These are phyloP conservation scores for Tephrocybe sp. DNA, from an alignment of 768 basidiomycete species.

Conservation along the genomic window DNA sequence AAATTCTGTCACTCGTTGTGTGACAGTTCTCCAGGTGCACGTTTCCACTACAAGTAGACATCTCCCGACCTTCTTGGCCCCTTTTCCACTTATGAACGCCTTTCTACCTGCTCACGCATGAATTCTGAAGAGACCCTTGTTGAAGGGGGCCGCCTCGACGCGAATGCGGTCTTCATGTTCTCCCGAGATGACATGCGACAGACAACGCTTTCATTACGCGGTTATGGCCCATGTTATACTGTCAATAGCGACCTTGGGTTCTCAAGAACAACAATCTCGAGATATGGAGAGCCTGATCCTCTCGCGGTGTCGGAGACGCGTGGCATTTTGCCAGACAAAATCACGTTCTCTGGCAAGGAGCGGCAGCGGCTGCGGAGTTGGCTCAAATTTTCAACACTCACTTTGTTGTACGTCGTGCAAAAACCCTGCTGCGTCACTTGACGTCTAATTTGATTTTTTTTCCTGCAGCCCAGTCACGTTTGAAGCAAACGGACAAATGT, in stretches of 20 bases:
- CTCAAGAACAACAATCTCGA: slow-evolving; percentile 14
- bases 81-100: slow-evolving; percentile 2
- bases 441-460: background rate
- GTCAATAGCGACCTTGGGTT: slow-evolving; percentile 15
- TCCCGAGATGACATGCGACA: slow-evolving; percentile 17
- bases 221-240: slow-evolving; percentile 15
- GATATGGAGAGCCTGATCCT: slow-evolving; percentile 15
- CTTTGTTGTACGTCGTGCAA: slow-evolving; percentile 18
- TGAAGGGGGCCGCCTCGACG: slow-evolving; percentile 13
- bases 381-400: slow-evolving; percentile 19
- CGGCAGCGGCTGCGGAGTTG: slow-evolving; percentile 19
- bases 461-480: slow-evolving; percentile 21
- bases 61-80: background rate
- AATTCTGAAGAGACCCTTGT: slow-evolving; percentile 18
- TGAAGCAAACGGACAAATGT: slow-evolving; percentile 16
- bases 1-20: background rate
- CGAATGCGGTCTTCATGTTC: slow-evolving; percentile 15
- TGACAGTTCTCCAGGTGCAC: background rate
- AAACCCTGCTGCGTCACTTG: background rate
- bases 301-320: slow-evolving; percentile 17
- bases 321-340: slow-evolving; percentile 21
- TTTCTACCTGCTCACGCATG: slow-evolving; percentile 7
- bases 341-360: slow-evolving; percentile 19
- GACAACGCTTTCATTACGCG: slow-evolving; percentile 17
- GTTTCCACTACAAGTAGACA: background rate